Evolutionary conservation across 192 early-diverging fungal species (phyloP).

Genomic region (Mortierella alpina): DNA sequence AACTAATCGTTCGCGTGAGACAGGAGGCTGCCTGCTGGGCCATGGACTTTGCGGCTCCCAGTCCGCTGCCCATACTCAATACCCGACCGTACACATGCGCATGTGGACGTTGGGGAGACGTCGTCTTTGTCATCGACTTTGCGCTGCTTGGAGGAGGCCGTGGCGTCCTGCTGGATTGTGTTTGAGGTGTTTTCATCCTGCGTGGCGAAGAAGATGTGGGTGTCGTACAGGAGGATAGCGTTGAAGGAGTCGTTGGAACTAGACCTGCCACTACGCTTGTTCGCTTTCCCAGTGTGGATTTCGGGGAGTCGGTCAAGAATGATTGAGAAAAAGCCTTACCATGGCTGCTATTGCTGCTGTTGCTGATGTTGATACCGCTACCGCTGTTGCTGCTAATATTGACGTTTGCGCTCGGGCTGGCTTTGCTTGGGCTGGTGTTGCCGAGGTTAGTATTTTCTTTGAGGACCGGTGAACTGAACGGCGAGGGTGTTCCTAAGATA

Average conservation of each 20-base stretch:
- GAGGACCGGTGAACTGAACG: conserved; percentile 1
- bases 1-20: conserved; percentile 29
- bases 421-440: too few species aligned
- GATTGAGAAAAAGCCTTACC: neutral
- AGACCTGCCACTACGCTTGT: neutral
- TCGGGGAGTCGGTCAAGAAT: neutral
- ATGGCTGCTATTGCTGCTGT: conserved; percentile 4
- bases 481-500: neutral
- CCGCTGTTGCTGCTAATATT: conserved; percentile 4
- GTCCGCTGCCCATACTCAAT: neutral
- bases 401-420: too few species aligned
- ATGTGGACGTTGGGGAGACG: conserved; percentile 4
- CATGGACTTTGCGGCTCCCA: conserved; percentile 15
- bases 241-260: conserved; percentile 1
- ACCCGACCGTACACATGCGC: conserved; percentile 6
- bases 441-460: neutral
- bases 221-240: too few species aligned
- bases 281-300: conserved; percentile 2
- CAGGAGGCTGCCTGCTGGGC: conserved; percentile 24
- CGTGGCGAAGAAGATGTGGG: too few species aligned
- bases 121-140: neutral
- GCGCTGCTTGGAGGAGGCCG: neutral
- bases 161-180: neutral
- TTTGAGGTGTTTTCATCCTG: too few species aligned
- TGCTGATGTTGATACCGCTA: conserved; percentile 3